Percentiles rank a stretch among this genome's conserved stretches.
Evolutionary conservation across 495 filamentous ascomycete genomes (phyloP).

Genomic region (Podospora didyma): DNA sequence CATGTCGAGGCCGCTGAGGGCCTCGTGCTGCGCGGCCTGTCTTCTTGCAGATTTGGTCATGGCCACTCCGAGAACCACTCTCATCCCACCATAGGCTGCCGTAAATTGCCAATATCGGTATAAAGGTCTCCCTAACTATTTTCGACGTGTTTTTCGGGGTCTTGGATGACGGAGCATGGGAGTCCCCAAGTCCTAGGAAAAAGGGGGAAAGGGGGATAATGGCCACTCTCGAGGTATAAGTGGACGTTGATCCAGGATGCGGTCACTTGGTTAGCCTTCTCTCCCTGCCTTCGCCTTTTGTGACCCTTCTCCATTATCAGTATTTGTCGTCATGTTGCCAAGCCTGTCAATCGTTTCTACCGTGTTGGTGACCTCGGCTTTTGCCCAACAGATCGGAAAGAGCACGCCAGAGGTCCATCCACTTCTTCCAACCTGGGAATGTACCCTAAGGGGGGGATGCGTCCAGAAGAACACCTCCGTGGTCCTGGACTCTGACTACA

Average conservation of each 20-base stretch:
- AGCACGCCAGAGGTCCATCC: conserved; percentile 40
- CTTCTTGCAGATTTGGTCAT: too few relatives aligned
- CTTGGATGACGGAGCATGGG: neutral
- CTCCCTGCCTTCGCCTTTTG: neutral
- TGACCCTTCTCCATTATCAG: too few relatives aligned
- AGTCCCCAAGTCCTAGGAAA: neutral
- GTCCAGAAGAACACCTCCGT: conserved; percentile 46
- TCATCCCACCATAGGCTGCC: neutral
- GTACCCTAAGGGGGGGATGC: conserved; percentile 48
- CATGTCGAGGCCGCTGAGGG: too few relatives aligned
- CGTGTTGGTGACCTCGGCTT: conserved; percentile 6
- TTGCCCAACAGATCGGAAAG: conserved; percentile 17
- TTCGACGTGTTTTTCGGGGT: neutral
- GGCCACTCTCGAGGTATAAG: conserved; percentile 2
- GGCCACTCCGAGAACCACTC: neutral
- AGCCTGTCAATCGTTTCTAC: neutral
- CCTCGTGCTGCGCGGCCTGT: too few relatives aligned
- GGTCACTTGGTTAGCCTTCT: neutral
- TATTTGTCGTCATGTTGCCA: neutral
- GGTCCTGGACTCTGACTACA: conserved; percentile 62
- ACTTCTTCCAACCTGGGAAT: conserved; percentile 49
- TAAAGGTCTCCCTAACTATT: neutral
- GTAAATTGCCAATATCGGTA: conserved; percentile 2
- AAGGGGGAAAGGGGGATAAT: neutral
- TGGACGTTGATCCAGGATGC: neutral